Evolutionary conservation across 129 eudicot genomes (phyloP), one percentile per base, ranked within the genome.

Genomic region (Saussurea involucrata): DNA sequence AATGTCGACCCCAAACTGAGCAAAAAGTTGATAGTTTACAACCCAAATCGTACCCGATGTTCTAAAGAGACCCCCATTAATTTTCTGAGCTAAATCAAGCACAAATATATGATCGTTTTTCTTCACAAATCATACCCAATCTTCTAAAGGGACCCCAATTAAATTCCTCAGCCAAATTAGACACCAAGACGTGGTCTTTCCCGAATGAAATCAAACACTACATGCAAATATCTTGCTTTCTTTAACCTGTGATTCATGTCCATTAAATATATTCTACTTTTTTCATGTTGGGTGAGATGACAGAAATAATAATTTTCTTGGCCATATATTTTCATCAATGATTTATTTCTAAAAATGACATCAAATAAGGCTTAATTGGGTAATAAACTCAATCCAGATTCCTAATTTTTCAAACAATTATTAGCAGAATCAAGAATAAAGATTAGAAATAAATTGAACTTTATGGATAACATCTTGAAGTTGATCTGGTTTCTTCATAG

Each of bases 161-260:
- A 53, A 53, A 17, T 53, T n/a, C 70, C 68, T 24, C 81, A 57
- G 46, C 76, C 76, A 78, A 78, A 69, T 69, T 42, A 78, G 55
- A 75, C 72, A 63, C 57, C 74, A 76, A 66, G 65, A 34, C 18
- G 73, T 58, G 29, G 34, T 58, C 76, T 69, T 77, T 77, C 68
- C 63, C 75, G 37, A 57, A 69, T 69, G 29, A 55, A 55, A 68
- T 77, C 75, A 69, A 68, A 72, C 83, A 63, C 63, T 40, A 63
- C 73, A 79, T 79, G 83, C 82, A 80, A 72, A 80, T 80, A 80
- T 64, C 79, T 80, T 80, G 44, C 74, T 49, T 66, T 63, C 37
- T 79, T 68, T 53, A 65, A 73, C 69, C 69, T 73, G 49, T 80
- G 37, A 80, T 66, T 66, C 60, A 2, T 49, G 28, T 64, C 37